These are phyloP conservation scores for Geotrichum restrictum DNA, from an alignment of 1,139 yeast species.

Conservation along the genomic window DNA sequence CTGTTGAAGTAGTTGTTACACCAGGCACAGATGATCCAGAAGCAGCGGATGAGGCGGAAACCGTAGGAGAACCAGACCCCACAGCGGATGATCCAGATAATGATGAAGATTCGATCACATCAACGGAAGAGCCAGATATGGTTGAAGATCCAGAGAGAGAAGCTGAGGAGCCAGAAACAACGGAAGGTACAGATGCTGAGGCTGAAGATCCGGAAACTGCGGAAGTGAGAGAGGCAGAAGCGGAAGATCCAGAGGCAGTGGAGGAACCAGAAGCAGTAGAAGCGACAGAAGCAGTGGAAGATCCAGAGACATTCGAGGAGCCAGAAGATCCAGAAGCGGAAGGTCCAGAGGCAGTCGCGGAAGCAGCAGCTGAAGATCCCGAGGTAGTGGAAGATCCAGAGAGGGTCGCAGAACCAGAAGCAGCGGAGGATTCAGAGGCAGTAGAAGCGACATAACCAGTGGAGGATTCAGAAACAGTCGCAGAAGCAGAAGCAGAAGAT, in stretches of 20 bases:
- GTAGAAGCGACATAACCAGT: not conserved
- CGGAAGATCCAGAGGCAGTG: too few relatives aligned
- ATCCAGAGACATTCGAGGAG: not conserved
- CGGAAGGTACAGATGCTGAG: not conserved
- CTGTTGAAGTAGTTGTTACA: too few relatives aligned
- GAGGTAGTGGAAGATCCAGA: too few relatives aligned
- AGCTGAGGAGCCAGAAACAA: too few relatives aligned
- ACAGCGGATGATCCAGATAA: not conserved
- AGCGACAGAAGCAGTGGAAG: conserved; percentile 3
- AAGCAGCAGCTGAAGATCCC: too few relatives aligned
- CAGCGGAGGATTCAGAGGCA: conserved; percentile 1
- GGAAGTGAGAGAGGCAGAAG: too few relatives aligned
- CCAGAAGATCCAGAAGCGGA: not conserved
- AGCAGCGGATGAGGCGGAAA: not conserved
- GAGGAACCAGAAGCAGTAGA: not conserved
- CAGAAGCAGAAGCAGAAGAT: too few relatives aligned
- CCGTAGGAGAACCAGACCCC: not conserved
- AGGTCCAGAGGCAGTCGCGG: too few relatives aligned
- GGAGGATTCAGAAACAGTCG: not conserved
- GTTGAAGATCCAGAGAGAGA: not conserved
- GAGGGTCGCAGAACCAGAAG: conserved; percentile 2
- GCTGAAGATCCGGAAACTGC: too few relatives aligned
- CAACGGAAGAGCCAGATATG: not conserved
- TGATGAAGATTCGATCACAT: not conserved
- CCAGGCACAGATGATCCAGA: not conserved